Evolutionary conservation across 2,329 filamentous ascomycete genomes (phyloP).

Genomic region (Hortaea werneckii): DNA sequence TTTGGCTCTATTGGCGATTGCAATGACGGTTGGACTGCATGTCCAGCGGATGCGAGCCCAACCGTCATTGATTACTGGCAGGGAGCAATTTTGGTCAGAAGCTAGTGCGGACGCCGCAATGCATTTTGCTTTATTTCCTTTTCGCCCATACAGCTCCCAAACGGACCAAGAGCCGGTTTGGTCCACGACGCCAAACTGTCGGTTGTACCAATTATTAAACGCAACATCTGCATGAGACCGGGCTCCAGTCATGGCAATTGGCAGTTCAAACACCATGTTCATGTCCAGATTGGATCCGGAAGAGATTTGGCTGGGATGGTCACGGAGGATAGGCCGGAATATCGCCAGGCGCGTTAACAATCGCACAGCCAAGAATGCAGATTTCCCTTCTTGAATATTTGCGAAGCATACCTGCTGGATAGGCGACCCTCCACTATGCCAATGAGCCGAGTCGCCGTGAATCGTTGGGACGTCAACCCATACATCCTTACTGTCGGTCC

Average conservation of each 20-base stretch:
- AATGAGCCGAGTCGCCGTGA: slow-evolving; percentile 42
- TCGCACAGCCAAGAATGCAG: slow-evolving; percentile 42
- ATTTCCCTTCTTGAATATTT: slow-evolving; percentile 30
- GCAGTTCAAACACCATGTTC: slow-evolving; percentile 47
- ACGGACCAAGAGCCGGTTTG: slow-evolving; percentile 56
- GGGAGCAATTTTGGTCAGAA: background rate
- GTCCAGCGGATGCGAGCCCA: slow-evolving; percentile 44
- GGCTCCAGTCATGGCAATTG: slow-evolving; percentile 43
- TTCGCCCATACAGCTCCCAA: slow-evolving; percentile 44
- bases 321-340: slow-evolving; percentile 33
- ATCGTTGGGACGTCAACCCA: slow-evolving; percentile 39
- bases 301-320: slow-evolving; percentile 5
- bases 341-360: slow-evolving; percentile 36
- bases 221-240: slow-evolving; percentile 50
- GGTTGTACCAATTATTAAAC: slow-evolving; percentile 52
- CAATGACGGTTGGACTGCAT: slow-evolving; percentile 36
- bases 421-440: slow-evolving; percentile 44
- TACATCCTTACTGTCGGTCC: slow-evolving; percentile 38
- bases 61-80: slow-evolving; percentile 31
- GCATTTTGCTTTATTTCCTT: slow-evolving; percentile 4
- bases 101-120: background rate
- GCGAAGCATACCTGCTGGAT: slow-evolving; percentile 48
- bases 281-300: slow-evolving; percentile 44
- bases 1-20: slow-evolving; percentile 41
- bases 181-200: slow-evolving; percentile 58